phyloP scores from a whole-genome alignment of 257 asterid genomes.

The Nicotiana sylvestris region DNA sequence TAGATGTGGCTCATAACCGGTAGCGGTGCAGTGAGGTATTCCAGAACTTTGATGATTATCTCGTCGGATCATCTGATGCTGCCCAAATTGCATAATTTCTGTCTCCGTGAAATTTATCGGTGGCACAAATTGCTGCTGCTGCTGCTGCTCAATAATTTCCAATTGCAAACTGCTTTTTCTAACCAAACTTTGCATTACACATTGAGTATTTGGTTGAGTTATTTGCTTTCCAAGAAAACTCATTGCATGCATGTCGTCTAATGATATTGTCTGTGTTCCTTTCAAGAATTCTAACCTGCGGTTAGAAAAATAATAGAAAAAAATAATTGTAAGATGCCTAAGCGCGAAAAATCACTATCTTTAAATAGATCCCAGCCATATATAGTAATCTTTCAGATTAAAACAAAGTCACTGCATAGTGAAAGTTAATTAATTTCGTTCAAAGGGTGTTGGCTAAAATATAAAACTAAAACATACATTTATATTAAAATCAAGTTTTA shows the following conservation, averaged over 20 bases:
- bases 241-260: not conserved
- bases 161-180: not conserved
- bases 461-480: no score
- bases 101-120: not conserved
- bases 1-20: no score
- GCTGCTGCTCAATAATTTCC: not conserved
- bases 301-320: not conserved
- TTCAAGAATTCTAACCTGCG: not conserved
- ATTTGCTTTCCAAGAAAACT: not conserved
- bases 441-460: no score
- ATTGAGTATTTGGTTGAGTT: not conserved
- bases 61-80: no score
- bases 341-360: not conserved
- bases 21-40: no score
- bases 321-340: not conserved
- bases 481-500: no score
- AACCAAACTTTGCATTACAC: not conserved
- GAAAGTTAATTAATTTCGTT: no score
- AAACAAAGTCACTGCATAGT: no score
- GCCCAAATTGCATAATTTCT: no score
- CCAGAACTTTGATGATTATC: no score
- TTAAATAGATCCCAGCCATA: no score
- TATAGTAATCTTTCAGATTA: no score
- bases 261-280: not conserved
- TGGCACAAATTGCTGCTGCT: not conserved